Base-by-base conservation (phyloP, 2,329 filamentous ascomycete species). In the Reticulascus tulasneorum region DNA sequence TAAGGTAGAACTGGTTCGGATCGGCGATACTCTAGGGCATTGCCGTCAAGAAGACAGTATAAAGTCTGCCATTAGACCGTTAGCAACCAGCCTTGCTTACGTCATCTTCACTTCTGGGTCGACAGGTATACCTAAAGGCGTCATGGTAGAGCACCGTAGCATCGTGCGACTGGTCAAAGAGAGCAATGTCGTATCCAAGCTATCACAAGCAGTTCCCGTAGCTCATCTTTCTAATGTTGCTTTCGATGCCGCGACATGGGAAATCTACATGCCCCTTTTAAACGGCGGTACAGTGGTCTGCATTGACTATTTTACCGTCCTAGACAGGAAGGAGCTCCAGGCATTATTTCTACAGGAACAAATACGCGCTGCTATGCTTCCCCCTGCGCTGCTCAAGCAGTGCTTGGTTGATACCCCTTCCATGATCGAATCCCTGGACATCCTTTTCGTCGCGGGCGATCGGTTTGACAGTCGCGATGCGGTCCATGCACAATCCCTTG, bases 381-480 rank as follows among this genome's bases (percentile, higher is more conserved):
- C 42, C 6, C 38, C 39, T 2, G 42, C 39, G 2, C 18, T 45
- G 20, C 32, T 45, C n/a, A 42, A 42, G 18, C 28, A 29, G n/a
- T 37, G 25, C 24, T 23, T 42, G 2, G 47, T 50, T 15, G 56
- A 62, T 29, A 58, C 61, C 39, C 58, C 58, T 27, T 56, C 53
- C 9, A 58, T 55, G 4, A 50, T n/a, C n/a, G n/a, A n/a, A n/a
- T 40, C 48, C 23, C 59, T 61, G 25, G 60, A 56, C n/a, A 56
- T 57, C 31, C 50, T 63, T 6, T 62, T 59, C 29, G 48, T 60
- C 16, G 55, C 56, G 6, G 60, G 58, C 2, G 60, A 63, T 10
- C 16, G 28, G 13, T 33, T 43, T 10, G 26, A 39, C 18, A 13
- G 19, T 7, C 36, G 28, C 2, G 37, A 35, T 7, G 40, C 37